Evolutionary conservation across 208 protist species (phyloP), one percentile per base, ranked within the genome.

Genomic region (Leishmania gerbilli): DNA sequence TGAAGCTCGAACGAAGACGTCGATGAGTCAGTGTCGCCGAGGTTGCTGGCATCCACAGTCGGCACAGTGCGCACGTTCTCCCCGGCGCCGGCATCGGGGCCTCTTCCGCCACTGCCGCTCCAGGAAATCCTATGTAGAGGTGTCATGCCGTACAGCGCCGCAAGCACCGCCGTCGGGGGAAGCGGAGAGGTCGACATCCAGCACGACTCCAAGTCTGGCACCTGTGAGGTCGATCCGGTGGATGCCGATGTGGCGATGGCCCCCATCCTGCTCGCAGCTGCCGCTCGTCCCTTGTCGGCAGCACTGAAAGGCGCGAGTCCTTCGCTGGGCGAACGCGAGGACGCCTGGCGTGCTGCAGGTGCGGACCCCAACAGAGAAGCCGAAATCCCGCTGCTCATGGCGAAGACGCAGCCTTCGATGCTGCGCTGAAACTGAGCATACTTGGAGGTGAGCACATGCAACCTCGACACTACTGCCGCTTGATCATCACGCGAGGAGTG

Each of bases 161-260:
- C 84, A 9, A 94, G 31, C 40, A 89, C 90, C 37, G 89, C 89
- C 19, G 90, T 92, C 42, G 92, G 90, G 40, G 89, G 85, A 21
- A 92, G 13, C 40, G 90, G 92, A 31, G 90, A 81, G 2, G 88
- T 89, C 34, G 76, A 47, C 62, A 47, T 15, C 83, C 86, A 88
- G 45, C 82, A 82, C 19, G 81, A 76, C 60, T 86, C 88, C 7
- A 89, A 56, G 51, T 91, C 84, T 40, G 80, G 82, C 31, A 77
- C 76, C 27, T 45, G 21, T 27, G 49, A 58, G 45, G 31, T 40
- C 24, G 72, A n/a, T 21, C 58, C 24, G 15, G 17, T 21, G 37
- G 78, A 77, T 75, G 3, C 34, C n/a, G 81, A 71, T 27, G 53
- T 34, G 6, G n/a, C 47, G 75, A 9, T 51, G 75, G 15, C 40